Evolutionary conservation across 495 filamentous ascomycete species (phyloP).

Genomic region (Talaromyces nanjingensis): DNA sequence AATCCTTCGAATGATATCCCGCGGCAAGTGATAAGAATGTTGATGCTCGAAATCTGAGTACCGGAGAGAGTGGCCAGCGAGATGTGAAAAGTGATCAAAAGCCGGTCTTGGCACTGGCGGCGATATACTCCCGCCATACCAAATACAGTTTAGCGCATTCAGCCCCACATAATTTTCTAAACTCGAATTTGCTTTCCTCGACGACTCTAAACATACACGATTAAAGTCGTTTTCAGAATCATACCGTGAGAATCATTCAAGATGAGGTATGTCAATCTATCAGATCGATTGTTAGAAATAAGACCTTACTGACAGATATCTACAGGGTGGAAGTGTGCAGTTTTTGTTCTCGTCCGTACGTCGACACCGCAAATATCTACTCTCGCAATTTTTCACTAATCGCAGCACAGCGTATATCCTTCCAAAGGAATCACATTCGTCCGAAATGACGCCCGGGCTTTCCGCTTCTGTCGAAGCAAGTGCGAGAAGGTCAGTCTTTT

Average conservation of each 20-base stretch:
- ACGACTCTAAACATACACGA: background rate
- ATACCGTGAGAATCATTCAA: background rate
- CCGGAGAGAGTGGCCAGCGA: background rate
- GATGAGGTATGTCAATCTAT: conserved; percentile 1
- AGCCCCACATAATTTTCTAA: conserved; percentile 8
- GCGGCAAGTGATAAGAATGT: background rate
- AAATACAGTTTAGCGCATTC: background rate
- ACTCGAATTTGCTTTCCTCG: background rate
- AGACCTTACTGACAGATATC: background rate
- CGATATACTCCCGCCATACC: background rate
- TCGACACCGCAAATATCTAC: background rate
- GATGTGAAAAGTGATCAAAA: background rate
- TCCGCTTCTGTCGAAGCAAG: conserved; percentile 35
- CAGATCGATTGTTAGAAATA: background rate
- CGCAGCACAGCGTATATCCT: conserved; percentile 50
- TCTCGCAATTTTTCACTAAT: background rate
- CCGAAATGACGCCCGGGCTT: conserved; percentile 69
- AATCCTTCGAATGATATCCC: background rate
- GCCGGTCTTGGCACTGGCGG: conserved; percentile 1
- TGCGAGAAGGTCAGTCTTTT: conserved; percentile 10
- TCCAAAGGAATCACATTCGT: conserved; percentile 85
- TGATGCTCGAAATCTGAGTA: background rate
- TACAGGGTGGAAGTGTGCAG: conserved; percentile 78
- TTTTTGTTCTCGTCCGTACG: conserved; percentile 61
- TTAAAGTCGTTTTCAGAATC: background rate